Conservation (phyloP, 805 yeast species). For the Candida glaebosa region DNA sequence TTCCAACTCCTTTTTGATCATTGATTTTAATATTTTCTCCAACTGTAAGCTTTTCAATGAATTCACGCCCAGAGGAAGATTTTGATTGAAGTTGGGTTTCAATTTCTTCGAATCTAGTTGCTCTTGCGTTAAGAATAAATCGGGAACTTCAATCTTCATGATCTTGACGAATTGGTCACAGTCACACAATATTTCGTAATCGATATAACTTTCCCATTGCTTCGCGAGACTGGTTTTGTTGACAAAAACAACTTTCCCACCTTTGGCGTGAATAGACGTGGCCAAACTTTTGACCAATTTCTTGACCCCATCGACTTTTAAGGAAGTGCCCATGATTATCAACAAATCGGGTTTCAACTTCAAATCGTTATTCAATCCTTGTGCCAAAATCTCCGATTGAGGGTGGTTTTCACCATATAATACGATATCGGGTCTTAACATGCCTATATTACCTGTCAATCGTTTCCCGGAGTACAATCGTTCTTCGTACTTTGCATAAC, state of each 20-base stretch:
- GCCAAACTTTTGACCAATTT: constrained; percentile 69
- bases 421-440: constrained; percentile 83
- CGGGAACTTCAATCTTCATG: constrained; percentile 53
- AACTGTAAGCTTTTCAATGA: not conserved
- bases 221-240: constrained; percentile 65
- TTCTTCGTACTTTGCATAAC: constrained; percentile 53
- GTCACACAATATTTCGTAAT: constrained; percentile 74
- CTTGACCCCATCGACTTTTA: constrained; percentile 87
- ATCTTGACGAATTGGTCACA: constrained; percentile 77
- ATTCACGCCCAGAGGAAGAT: not conserved
- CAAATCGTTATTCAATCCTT: constrained; percentile 64
- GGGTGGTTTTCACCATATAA: constrained; percentile 95
- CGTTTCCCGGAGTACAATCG: constrained; percentile 72
- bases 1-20: constrained; percentile 2
- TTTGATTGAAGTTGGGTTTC: constrained; percentile 12
- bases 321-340: constrained; percentile 88
- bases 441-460: constrained; percentile 64
- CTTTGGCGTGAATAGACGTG: constrained; percentile 66
- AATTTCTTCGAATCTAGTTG: constrained; percentile 43
- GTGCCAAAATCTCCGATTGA: constrained; percentile 71
- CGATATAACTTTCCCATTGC: constrained; percentile 71
- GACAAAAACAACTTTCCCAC: constrained; percentile 74
- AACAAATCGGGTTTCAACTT: constrained; percentile 69
- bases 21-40: constrained; percentile 1
- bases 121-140: constrained; percentile 57